Conservation (phyloP, 1,284 basidiomycete species). For the Austroboletus olivaceoglutinosus region DNA sequence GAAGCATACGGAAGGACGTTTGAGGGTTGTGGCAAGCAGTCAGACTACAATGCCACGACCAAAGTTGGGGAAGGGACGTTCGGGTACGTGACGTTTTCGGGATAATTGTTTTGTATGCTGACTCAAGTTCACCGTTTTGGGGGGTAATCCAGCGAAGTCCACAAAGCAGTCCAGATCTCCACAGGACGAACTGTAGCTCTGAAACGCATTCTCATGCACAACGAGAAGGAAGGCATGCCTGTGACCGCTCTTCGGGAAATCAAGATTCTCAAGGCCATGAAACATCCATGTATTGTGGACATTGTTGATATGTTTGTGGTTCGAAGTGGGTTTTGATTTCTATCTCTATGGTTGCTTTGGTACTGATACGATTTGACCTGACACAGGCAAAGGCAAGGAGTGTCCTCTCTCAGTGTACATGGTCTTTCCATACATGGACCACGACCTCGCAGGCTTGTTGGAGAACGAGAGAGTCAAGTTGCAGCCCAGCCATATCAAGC, state of each 20-base stretch:
- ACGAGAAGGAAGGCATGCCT: conserved; percentile 94
- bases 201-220: conserved; percentile 95
- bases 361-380: conserved; percentile 3
- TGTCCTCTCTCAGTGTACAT: conserved; percentile 86
- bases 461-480: conserved; percentile 87
- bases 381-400: conserved; percentile 56
- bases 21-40: conserved; percentile 71
- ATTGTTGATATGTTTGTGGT: conserved; percentile 92
- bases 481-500: conserved; percentile 83
- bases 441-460: conserved; percentile 93
- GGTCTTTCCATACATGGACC: conserved; percentile 99
- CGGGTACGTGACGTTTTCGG: conserved; percentile 56
- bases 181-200: conserved; percentile 77
- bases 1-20: conserved; percentile 67
- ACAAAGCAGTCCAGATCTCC: conserved; percentile 72
- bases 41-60: conserved; percentile 77
- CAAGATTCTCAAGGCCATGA: conserved; percentile 90
- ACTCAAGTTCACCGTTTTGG: conserved; percentile 3
- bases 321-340: conserved; percentile 47
- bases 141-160: conserved; percentile 68
- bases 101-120: conserved; percentile 3
- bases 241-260: conserved; percentile 98
- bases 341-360: background rate
- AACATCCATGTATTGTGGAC: conserved; percentile 84
- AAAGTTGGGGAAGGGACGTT: conserved; percentile 96